Base-by-base conservation (phyloP, 75 land plant genomes). In the Azolla pinnata region DNA sequence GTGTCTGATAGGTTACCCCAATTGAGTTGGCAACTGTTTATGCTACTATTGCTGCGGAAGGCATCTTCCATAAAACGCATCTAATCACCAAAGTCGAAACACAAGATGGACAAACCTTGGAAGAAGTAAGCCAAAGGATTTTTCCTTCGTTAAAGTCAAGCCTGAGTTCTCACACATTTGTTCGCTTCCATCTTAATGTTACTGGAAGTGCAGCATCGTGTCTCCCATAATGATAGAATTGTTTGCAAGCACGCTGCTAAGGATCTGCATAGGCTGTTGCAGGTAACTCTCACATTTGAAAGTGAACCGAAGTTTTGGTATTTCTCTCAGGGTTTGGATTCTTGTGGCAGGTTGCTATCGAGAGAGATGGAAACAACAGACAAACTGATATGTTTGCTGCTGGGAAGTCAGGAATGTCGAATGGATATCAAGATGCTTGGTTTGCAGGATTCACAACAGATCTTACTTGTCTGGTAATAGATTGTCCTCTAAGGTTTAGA, bases 401-500 rank as follows among this genome's bases (percentile, higher is more conserved):
- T 51, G 77, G 77, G 49, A 75, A 71, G 44, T 71, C 68, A 21
- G 77, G 77, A 45, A 75, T 75, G 19, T 75, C 77, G 26, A 68
- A 71, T 58, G 77, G 68, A 0, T 57, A 71, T 50, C 33, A 75
- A 29, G 77, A 75, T 57, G 77, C 40, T 7, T 75, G 77, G 77
- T 75, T 75, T 75, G 75, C 77, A 33, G 77, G 77, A 25, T 75
- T 70, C 38, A 75, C 77, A 27, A 68, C 76, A 1, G 66, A 71
- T 45, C 59, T 75, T 33, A 55, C 77, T 0, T 75, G 57, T 31
- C 16, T 7, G 5, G 18, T 29, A 56, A 2, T 21, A 30, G 20
- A 23, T 18, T 19, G 20, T 56, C 35, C 19, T 32, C 31, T 29
- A 26, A 56, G 18, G 58, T 21, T 56, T 0, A 12, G 33, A 56